A percentile compares a stretch with the other conserved stretches of the same genome.
Evolutionary conservation across 805 yeast species (phyloP).

Genomic region (Helenozyma baotianmanensis): DNA sequence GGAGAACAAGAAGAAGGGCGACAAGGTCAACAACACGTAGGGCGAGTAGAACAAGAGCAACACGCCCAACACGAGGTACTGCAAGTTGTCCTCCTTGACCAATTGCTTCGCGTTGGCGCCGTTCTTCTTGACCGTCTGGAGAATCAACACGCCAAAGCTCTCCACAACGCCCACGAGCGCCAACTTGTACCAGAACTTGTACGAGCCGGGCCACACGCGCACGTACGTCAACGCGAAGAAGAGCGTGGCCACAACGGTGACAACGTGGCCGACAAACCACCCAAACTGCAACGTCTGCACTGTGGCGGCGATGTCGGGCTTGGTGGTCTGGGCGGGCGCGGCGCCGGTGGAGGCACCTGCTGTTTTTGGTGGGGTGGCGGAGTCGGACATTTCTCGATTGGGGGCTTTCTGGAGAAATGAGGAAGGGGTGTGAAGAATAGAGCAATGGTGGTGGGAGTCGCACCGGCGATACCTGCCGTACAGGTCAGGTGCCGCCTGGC

Average conservation of each 20-base stretch:
- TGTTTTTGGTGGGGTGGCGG: not conserved
- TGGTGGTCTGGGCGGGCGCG: conserved; percentile 2
- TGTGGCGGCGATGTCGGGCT: conserved; percentile 5
- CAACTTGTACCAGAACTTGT: conserved; percentile 47
- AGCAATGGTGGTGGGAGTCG: too few relatives aligned
- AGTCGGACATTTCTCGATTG: not conserved
- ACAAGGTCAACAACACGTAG: conserved; percentile 53
- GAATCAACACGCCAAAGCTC: conserved; percentile 73
- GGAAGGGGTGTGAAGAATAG: too few relatives aligned
- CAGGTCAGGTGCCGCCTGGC: too few relatives aligned
- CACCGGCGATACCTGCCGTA: too few relatives aligned
- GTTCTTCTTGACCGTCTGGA: conserved; percentile 43
- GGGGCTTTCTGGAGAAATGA: not conserved
- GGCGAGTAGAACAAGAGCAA: conserved; percentile 50
- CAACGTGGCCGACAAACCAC: conserved; percentile 58
- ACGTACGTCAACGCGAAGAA: conserved; percentile 28
- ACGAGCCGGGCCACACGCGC: conserved; percentile 20
- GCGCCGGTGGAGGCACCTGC: conserved; percentile 1
- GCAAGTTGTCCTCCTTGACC: conserved; percentile 58
- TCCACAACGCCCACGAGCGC: conserved; percentile 61
- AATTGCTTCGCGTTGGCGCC: conserved; percentile 21
- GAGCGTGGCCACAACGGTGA: conserved; percentile 28
- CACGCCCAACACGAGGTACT: conserved; percentile 59
- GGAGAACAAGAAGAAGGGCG: conserved; percentile 76
- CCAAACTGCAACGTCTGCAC: conserved; percentile 57